Percentiles rank a stretch among this genome's conserved stretches.
Evolutionary conservation across 2,329 filamentous ascomycete species (phyloP).

Genomic region (Xylariaceae sp.): DNA sequence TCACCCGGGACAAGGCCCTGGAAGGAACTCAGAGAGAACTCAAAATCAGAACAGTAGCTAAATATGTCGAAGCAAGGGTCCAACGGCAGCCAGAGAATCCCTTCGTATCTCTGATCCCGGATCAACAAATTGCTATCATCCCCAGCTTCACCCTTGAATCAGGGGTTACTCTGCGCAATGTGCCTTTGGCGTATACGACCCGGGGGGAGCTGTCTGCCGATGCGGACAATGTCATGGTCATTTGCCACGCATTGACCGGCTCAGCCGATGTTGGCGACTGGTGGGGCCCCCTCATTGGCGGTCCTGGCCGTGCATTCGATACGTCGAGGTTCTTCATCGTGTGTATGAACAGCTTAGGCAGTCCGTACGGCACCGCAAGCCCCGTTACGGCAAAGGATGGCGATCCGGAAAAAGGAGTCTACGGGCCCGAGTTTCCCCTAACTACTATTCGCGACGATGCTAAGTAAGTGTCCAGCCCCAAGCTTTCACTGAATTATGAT

Average conservation of each 20-base stretch:
- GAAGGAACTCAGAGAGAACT: neutral
- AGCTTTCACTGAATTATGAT: slow-evolving; percentile 15
- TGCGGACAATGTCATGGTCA: slow-evolving; percentile 66
- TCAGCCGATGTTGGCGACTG: slow-evolving; percentile 82
- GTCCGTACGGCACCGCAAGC: slow-evolving; percentile 82
- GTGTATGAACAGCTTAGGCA: slow-evolving; percentile 81
- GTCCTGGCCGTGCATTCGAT: slow-evolving; percentile 74
- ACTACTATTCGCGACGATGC: slow-evolving; percentile 96
- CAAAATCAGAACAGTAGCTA: slow-evolving; percentile 47
- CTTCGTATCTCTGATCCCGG: slow-evolving; percentile 77
- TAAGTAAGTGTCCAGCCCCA: slow-evolving; percentile 54
- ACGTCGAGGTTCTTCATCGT: slow-evolving; percentile 79
- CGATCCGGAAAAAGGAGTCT: slow-evolving; percentile 66
- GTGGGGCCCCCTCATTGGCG: slow-evolving; percentile 81
- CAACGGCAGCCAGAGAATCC: slow-evolving; percentile 82
- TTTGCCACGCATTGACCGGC: slow-evolving; percentile 81
- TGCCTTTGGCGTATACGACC: slow-evolving; percentile 65
- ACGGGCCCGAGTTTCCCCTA: slow-evolving; percentile 93
- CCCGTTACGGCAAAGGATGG: slow-evolving; percentile 86
- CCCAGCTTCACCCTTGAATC: slow-evolving; percentile 92
- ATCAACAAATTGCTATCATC: slow-evolving; percentile 81
- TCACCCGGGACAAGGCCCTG: neutral
- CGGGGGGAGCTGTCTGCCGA: slow-evolving; percentile 56
- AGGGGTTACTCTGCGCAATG: slow-evolving; percentile 75
- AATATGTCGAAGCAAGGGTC: slow-evolving; percentile 63